Conservation (phyloP, 768 basidiomycete species). For the Macrolepiota fuliginosa region DNA sequence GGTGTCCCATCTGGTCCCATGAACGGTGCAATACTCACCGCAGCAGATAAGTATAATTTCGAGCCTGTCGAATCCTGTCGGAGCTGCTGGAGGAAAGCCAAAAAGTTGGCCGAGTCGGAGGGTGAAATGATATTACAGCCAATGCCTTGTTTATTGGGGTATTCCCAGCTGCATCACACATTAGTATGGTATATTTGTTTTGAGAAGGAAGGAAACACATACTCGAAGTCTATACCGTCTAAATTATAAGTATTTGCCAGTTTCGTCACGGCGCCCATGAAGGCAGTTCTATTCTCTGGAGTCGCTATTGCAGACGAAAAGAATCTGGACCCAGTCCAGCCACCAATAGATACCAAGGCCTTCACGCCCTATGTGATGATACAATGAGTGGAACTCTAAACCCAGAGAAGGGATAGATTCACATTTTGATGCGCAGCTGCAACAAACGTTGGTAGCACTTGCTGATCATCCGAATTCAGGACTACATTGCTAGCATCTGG, state of each 20-base stretch:
- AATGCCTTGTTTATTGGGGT: conserved; percentile 62
- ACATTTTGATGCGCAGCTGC: conserved; percentile 37
- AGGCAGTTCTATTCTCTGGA: conserved; percentile 50
- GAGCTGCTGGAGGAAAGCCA: conserved; percentile 70
- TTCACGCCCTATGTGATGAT: conserved; percentile 44
- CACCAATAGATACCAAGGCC: conserved; percentile 62
- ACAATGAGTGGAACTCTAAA: too few relatives aligned
- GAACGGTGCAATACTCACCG: conserved; percentile 37
- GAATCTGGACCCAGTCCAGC: conserved; percentile 60
- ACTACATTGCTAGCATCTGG: conserved; percentile 24
- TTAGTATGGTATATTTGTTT: not conserved
- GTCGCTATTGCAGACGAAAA: conserved; percentile 61
- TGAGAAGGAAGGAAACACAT: conserved; percentile 12
- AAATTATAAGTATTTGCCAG: conserved; percentile 47
- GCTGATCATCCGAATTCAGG: conserved; percentile 36
- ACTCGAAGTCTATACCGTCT: conserved; percentile 58
- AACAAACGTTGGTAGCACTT: conserved; percentile 53
- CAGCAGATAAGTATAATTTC: conserved; percentile 52
- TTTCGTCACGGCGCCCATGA: conserved; percentile 48
- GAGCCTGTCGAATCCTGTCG: conserved; percentile 46
- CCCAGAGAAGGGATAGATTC: conserved; percentile 11
- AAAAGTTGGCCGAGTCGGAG: conserved; percentile 72
- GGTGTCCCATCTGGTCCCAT: conserved; percentile 51
- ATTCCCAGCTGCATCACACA: conserved; percentile 63
- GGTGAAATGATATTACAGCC: conserved; percentile 58